Evolutionary conservation across 345 rosid species (phyloP), one percentile per base, ranked within the genome.

Genomic region (Bruguiera parviflora): DNA sequence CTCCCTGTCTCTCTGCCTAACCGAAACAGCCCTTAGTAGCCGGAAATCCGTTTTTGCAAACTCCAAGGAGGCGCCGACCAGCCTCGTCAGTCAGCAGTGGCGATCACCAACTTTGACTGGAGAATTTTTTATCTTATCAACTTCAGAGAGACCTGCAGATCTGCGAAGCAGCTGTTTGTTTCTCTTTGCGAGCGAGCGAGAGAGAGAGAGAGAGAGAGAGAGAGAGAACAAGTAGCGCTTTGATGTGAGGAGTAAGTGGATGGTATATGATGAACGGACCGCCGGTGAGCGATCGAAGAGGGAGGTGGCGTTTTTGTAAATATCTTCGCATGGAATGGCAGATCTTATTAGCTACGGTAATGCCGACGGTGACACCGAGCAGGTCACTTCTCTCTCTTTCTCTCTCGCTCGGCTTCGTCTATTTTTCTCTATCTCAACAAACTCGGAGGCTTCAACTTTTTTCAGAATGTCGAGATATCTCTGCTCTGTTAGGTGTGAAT

Each of bases 281-380:
- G 78, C 84, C 79, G 77, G 84, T 52, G 85, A 84, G 83, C 76
- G 87, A 89, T 89, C 94, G 89, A 77, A 85, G 90, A 80, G 85
- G 89, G 87, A 76, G 91, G 77, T 75, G 86, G 81, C 73, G 73
- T 80, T 83, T 79, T 73, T 83, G 88, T 85, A 76, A 83, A 75
- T 72, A 33, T 77, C 76, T 68, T 87, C 96, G 84, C 91, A 94
- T 94, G 97, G 98, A 94, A 91, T 93, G 97, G 98, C 95, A 85
- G 92, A 94, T 91, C 96, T 88, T 88, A 86, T 81, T 89, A 83
- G 89, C 88, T 88, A 86, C 84, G 93, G 89, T 78, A 86, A 81
- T 86, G 83, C 94, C 78, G 84, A 82, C 55, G 96, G 96, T 64
- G 91, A 91, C 81, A 86, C 83, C 80, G 90, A 87, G 65, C 95